Base-by-base conservation (phyloP, 2,329 filamentous ascomycete species). In the Tolypocladium paradoxum region DNA sequence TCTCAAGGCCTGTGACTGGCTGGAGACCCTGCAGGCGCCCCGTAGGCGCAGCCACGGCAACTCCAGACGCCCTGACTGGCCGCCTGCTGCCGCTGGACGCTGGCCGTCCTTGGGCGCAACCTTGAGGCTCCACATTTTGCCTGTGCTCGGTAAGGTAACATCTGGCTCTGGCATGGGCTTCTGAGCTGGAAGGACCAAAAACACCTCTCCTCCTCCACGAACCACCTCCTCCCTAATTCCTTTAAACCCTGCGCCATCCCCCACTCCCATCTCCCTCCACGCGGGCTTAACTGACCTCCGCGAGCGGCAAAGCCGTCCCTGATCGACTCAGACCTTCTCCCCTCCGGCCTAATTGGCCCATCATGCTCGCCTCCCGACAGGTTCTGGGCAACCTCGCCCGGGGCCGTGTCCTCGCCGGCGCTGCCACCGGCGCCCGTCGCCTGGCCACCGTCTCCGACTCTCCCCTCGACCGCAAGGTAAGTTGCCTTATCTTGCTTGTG, bases 391-490 rank as follows among this genome's bases (percentile, higher is more conserved):
- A 69, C 65, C 69, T 80, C 64, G 78, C 81, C 77, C 82, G 80
- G 74, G 75, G 76, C 73, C 79, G 83, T 66, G 75, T 74, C 68
- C 64, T 75, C 57, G 69, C 69, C 63, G 69, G 74, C 64, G 73
- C 75, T 71, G 74, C 83, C 79, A 72, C 84, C 65, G 75, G 80
- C 68, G 70, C 84, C 65, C 81, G 84, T 64, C 78, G 84, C 64
- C 84, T 96, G 78, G 92, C 92, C 60, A 95, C 91, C 64, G 87
- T 90, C 68, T 81, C 83, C 65, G 89, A 96, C 75, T 84, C 84
- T 68, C 83, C 90, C 64, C 85, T 99, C 63, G 88, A 91, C 77
- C 85, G 85, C 77, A 96, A 96, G 87, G 93, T 81, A 69, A 61
- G 76, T 61, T 50, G 18, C 22, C 27, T 27, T 18, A 7, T 33